phyloP scores from a whole-genome alignment of 1,284 basidiomycete genomes.

The Fistulinella cinereoalba region DNA sequence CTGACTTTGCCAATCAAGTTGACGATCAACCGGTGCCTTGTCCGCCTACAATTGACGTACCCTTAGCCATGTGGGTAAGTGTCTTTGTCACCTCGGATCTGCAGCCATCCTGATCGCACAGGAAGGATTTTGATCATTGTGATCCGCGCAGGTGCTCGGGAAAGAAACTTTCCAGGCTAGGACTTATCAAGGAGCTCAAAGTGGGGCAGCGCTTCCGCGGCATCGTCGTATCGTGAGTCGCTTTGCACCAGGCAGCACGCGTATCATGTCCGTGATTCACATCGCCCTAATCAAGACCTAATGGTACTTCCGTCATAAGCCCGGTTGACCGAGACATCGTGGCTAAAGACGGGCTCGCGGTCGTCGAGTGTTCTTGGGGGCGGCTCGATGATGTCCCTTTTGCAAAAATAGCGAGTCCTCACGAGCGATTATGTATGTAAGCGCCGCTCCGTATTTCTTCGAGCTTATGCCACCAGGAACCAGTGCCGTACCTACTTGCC shows the following conservation, averaged over 20 bases:
- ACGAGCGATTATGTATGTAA: constrained; percentile 83
- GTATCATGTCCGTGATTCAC: neutral
- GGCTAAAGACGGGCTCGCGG: constrained; percentile 77
- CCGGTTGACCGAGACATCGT: constrained; percentile 86
- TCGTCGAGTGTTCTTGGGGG: constrained; percentile 98
- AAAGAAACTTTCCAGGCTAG: constrained; percentile 87
- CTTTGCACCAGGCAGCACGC: neutral
- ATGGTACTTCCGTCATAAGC: constrained; percentile 78
- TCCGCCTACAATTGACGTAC: constrained; percentile 48
- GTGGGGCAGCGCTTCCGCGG: constrained; percentile 89
- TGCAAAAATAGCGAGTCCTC: constrained; percentile 86
- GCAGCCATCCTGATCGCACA: neutral
- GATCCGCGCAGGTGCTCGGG: constrained; percentile 94
- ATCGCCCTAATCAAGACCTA: constrained; percentile 57
- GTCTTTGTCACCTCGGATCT: neutral
- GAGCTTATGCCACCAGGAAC: constrained; percentile 3
- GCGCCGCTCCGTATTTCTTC: neutral
- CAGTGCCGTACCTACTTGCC: constrained; percentile 90
- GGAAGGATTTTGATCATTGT: constrained; percentile 94
- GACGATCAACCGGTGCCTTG: neutral
- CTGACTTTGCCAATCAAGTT: too few species aligned
- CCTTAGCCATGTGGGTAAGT: constrained; percentile 88
- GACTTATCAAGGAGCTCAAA: constrained; percentile 80
- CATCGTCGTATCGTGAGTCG: constrained; percentile 84
- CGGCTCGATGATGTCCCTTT: constrained; percentile 93